Evolutionary conservation across 192 early-diverging fungal genomes (phyloP).

Genomic region (Podila horticola): DNA sequence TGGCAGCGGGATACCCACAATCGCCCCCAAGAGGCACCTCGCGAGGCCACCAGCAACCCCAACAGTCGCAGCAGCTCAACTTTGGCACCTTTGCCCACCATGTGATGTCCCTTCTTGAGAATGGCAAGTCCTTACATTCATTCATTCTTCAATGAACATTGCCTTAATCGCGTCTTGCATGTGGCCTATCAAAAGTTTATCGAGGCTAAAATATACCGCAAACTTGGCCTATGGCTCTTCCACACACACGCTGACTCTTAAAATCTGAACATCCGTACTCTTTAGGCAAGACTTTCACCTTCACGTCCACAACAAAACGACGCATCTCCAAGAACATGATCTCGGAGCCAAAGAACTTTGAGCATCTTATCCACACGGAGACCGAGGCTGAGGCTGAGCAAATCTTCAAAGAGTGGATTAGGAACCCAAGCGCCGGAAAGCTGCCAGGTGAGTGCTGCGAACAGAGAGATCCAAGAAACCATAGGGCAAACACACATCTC

Average conservation of each 20-base stretch:
- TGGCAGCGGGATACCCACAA: conserved; percentile 46
- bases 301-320: conserved; percentile 28
- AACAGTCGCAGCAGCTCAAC: conserved; percentile 41
- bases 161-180: too few species aligned
- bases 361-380: conserved; percentile 56
- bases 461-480: neutral
- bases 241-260: neutral
- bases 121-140: conserved; percentile 37
- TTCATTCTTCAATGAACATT: neutral
- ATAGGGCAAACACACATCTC: neutral
- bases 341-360: conserved; percentile 52
- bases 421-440: conserved; percentile 46
- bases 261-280: neutral
- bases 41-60: conserved; percentile 24
- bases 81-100: conserved; percentile 50
- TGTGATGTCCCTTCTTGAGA: conserved; percentile 48
- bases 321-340: conserved; percentile 55
- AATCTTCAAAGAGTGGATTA: conserved; percentile 50
- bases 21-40: conserved; percentile 15
- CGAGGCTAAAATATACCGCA: too few species aligned
- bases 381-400: conserved; percentile 49
- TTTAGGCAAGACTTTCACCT: conserved; percentile 44
- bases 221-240: too few species aligned
- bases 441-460: conserved; percentile 49
- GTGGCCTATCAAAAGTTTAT: too few species aligned